These are phyloP conservation scores for Colletotrichum sp. DNA, from an alignment of 2,329 filamentous ascomycete species.

Conservation along the genomic window DNA sequence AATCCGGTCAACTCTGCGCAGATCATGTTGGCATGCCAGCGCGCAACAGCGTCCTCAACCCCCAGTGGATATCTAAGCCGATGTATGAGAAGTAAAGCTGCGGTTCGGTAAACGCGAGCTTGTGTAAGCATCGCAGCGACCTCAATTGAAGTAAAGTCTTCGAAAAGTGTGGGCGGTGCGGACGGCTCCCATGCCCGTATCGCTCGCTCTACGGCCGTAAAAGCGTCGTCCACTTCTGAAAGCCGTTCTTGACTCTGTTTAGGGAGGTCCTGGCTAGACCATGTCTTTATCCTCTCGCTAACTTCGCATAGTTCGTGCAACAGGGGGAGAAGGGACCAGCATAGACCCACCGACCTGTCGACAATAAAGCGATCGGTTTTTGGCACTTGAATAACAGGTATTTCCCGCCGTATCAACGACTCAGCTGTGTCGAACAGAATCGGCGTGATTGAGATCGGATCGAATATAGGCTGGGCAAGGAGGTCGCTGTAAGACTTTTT, in stretches of 20 bases:
- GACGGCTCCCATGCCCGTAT: not conserved
- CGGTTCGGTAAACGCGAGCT: not conserved
- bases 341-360: not conserved
- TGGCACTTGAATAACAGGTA: not conserved
- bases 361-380: not conserved
- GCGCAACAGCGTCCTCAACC: not conserved
- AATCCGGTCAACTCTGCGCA: not conserved
- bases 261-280: not conserved
- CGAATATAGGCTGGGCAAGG: not conserved
- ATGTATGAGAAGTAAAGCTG: not conserved
- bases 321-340: not conserved
- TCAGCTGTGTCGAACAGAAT: not conserved
- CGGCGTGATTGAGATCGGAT: not conserved
- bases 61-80: not conserved
- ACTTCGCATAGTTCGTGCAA: not conserved
- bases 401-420: not conserved
- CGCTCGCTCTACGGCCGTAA: not conserved
- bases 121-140: not conserved
- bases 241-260: not conserved
- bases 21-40: not conserved
- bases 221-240: not conserved
- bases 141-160: not conserved
- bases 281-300: not conserved
- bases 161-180: not conserved
- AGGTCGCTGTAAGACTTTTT: not conserved